These are phyloP conservation scores for Arachis monticola DNA, from an alignment of 331 rosid species.

Conservation along the genomic window DNA sequence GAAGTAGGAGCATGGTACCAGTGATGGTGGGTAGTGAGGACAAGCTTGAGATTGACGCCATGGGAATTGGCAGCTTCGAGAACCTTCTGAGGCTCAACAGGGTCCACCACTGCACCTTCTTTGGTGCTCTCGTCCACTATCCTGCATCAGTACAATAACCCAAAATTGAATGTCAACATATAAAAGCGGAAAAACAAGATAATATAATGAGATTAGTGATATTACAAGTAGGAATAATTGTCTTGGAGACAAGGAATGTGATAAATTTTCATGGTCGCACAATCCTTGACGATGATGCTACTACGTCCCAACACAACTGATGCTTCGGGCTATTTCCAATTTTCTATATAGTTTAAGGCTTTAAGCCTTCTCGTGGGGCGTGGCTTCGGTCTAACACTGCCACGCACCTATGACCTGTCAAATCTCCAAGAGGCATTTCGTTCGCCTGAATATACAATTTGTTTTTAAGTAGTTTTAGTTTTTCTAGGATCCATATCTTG, in stretches of 20 bases:
- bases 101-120: constrained; percentile 86
- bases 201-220: neutral
- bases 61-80: constrained; percentile 61
- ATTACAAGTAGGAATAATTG: constrained; percentile 75
- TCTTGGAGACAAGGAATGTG: constrained; percentile 67
- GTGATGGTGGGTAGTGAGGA: constrained; percentile 85
- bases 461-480: too few species aligned
- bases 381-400: constrained; percentile 6
- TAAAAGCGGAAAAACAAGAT: neutral
- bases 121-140: constrained; percentile 70
- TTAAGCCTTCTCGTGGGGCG: neutral
- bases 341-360: too few species aligned
- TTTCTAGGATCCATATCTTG: too few species aligned
- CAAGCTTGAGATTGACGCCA: constrained; percentile 66
- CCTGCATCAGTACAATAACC: constrained; percentile 41
- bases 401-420: constrained; percentile 23
- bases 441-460: too few species aligned
- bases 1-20: constrained; percentile 42
- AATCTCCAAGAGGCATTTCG: neutral
- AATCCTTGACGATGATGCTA: neutral
- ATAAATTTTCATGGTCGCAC: constrained; percentile 54
- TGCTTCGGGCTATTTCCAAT: neutral
- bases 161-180: neutral
- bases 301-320: neutral
- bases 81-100: constrained; percentile 78